Conservation (phyloP, 2,329 filamentous ascomycete species). For the Chrysoporthe puriensis region DNA sequence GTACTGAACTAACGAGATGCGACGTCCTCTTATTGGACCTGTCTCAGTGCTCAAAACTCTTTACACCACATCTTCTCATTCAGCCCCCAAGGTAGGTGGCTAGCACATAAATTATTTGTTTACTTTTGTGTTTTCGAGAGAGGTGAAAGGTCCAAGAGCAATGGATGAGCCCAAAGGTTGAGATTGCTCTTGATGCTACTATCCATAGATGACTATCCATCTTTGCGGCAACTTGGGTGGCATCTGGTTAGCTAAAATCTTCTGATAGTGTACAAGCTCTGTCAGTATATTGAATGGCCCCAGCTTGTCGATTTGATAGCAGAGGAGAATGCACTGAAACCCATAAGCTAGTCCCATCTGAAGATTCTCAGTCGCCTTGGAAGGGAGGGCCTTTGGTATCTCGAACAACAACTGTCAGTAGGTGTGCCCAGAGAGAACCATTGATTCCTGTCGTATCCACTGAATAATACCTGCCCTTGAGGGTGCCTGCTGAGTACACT, state of each 20-base stretch:
- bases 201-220: neutral
- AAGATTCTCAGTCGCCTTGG: neutral
- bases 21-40: neutral
- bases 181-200: neutral
- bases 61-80: neutral
- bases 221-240: neutral
- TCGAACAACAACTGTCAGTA: neutral
- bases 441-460: neutral
- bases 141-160: too few species aligned
- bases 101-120: too few species aligned
- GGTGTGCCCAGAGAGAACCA: neutral
- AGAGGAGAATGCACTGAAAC: neutral
- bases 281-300: neutral
- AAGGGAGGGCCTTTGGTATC: neutral
- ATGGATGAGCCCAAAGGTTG: neutral
- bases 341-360: neutral
- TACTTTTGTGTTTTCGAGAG: too few species aligned
- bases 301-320: neutral
- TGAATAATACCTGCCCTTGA: neutral
- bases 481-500: neutral
- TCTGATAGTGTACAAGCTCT: neutral
- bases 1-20: neutral
- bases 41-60: neutral
- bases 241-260: neutral
- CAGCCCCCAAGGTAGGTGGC: neutral